Evolutionary conservation across 352 stramenopile genomes (phyloP).

Genomic region (Elongisporangium prolatum): DNA sequence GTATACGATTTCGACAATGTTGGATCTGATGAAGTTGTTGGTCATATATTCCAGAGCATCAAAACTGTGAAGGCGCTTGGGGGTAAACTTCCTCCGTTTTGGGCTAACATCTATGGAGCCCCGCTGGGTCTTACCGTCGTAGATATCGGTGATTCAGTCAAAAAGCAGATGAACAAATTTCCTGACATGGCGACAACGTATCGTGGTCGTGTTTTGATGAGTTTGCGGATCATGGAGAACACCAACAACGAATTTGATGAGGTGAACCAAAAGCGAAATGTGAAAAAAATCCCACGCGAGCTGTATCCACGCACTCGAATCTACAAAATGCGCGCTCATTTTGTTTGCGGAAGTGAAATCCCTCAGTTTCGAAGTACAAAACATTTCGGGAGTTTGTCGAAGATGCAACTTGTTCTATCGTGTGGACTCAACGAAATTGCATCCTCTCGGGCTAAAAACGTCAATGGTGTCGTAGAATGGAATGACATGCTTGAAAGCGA

Average conservation of each 20-base stretch:
- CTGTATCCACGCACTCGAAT: constrained; percentile 57
- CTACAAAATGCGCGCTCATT: constrained; percentile 70
- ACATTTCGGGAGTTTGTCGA: constrained; percentile 62
- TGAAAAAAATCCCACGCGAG: constrained; percentile 53
- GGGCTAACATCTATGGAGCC: constrained; percentile 77
- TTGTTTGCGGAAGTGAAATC: constrained; percentile 73
- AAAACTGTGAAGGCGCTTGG: constrained; percentile 67
- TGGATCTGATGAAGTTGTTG: constrained; percentile 67
- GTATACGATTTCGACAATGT: constrained; percentile 82
- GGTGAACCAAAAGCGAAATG: constrained; percentile 82
- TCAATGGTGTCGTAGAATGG: constrained; percentile 82
- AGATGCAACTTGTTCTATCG: constrained; percentile 73
- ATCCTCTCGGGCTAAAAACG: constrained; percentile 52
- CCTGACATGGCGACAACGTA: constrained; percentile 81
- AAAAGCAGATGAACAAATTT: constrained; percentile 85
- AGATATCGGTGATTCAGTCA: constrained; percentile 49
- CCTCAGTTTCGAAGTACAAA: constrained; percentile 68
- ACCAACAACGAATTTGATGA: constrained; percentile 68
- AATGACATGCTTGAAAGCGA: constrained; percentile 78
- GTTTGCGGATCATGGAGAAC: constrained; percentile 67
- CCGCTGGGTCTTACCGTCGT: constrained; percentile 54
- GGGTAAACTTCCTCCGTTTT: constrained; percentile 53
- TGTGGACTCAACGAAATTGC: constrained; percentile 60
- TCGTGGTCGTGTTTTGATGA: constrained; percentile 76
- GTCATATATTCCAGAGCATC: constrained; percentile 62